phyloP scores from a whole-genome alignment of 768 basidiomycete genomes.

The Cyathus striatus region DNA sequence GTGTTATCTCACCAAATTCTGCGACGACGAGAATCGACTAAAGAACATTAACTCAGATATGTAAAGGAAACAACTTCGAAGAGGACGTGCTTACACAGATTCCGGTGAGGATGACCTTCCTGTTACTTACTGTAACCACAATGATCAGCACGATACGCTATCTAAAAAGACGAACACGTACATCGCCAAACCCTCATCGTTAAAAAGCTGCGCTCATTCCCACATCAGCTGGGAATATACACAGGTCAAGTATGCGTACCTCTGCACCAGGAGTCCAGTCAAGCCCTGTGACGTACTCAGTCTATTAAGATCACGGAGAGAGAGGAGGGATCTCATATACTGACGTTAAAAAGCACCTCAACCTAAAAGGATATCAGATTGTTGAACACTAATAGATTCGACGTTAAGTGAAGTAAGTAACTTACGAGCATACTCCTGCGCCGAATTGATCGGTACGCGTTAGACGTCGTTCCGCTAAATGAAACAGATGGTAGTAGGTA shows the following conservation, averaged over 20 bases:
- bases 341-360: slow-evolving; percentile 46
- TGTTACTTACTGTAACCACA: slow-evolving; percentile 34
- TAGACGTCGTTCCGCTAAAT: background rate
- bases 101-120: slow-evolving; percentile 25
- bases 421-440: slow-evolving; percentile 32
- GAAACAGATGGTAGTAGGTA: too few species aligned
- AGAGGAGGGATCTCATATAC: too few species aligned
- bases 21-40: slow-evolving; percentile 27
- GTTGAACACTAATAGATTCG: slow-evolving; percentile 1
- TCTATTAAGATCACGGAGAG: slow-evolving; percentile 1
- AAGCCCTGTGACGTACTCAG: slow-evolving; percentile 23
- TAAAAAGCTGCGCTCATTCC: slow-evolving; percentile 30
- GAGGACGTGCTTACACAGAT: slow-evolving; percentile 21
- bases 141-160: slow-evolving; percentile 1
- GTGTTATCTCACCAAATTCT: slow-evolving; percentile 39
- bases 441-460: background rate
- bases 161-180: slow-evolving; percentile 17
- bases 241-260: slow-evolving; percentile 13
- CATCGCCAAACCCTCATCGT: slow-evolving; percentile 38
- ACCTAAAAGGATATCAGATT: slow-evolving; percentile 18
- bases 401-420: too few species aligned
- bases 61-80: background rate
- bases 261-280: slow-evolving; percentile 46
- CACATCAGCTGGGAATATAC: background rate
- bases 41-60: background rate